A percentile compares a stretch with the other conserved stretches of the same genome.
These are phyloP conservation scores for Cinnamomum micranthum DNA, from an alignment of 164 flowering plant genomes.

Conservation along the genomic window DNA sequence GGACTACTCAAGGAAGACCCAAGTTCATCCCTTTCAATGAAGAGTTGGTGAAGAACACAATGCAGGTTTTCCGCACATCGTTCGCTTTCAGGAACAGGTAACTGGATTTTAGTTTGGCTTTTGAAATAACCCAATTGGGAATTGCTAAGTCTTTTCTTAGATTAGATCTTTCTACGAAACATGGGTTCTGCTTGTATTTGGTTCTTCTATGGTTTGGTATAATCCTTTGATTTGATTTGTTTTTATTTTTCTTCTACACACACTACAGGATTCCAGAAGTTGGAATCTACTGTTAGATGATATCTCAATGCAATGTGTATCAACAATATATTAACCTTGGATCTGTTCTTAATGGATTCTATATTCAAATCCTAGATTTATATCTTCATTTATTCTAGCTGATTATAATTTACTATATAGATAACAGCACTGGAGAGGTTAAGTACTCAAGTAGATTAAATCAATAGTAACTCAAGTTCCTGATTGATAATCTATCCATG, in stretches of 20 bases:
- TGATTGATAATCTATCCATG: background rate
- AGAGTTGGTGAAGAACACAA: constrained; percentile 51
- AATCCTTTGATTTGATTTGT: no score
- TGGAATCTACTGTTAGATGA: background rate
- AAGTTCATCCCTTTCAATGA: constrained; percentile 83
- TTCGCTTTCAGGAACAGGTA: constrained; percentile 91
- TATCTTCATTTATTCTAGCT: background rate
- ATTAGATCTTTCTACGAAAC: no score
- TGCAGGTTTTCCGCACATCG: constrained; percentile 71
- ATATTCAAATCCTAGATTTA: background rate
- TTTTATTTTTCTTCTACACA: no score
- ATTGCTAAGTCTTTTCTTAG: no score
- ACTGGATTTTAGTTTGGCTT: no score
- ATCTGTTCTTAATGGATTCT: background rate
- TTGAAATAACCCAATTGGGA: background rate
- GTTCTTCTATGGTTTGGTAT: no score
- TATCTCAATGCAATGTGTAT: no score
- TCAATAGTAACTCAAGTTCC: background rate
- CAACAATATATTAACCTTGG: background rate
- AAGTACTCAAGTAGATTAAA: background rate
- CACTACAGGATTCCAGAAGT: background rate
- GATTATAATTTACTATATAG: background rate
- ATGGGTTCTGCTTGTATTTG: background rate
- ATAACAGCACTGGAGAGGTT: background rate
- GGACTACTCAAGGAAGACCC: constrained; percentile 80